Percentiles rank a stretch among this genome's conserved stretches.
phyloP scores from a whole-genome alignment of 805 yeast species.

The Saccharomyces mikatae region DNA sequence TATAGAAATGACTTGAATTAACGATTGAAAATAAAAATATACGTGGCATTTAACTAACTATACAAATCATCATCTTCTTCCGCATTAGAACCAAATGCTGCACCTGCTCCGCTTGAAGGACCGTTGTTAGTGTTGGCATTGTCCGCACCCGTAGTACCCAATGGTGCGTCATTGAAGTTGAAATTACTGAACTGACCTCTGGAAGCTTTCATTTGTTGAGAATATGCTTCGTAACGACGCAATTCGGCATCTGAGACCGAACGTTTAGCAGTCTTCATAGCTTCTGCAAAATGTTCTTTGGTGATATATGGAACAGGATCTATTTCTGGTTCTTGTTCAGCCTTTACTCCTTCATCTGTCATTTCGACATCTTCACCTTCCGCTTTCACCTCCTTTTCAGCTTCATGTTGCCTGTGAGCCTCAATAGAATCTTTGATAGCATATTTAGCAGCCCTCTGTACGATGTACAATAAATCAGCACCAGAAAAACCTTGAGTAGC shows the following conservation, averaged over 20 bases:
- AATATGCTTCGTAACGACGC: constrained; percentile 97
- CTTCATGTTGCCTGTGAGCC: constrained; percentile 48
- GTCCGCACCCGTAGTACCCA: constrained; percentile 34
- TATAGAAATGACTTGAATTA: background rate
- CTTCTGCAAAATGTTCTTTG: constrained; percentile 92
- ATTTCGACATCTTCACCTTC: constrained; percentile 41
- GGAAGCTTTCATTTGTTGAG: constrained; percentile 90
- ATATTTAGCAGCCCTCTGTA: constrained; percentile 96
- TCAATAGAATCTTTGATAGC: constrained; percentile 97
- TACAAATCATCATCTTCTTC: constrained; percentile 64
- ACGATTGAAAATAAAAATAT: background rate
- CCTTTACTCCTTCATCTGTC: constrained; percentile 21
- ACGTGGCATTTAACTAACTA: constrained; percentile 26
- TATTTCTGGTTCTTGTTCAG: constrained; percentile 53
- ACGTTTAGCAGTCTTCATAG: constrained; percentile 98
- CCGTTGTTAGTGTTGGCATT: constrained; percentile 28
- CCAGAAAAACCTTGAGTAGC: constrained; percentile 97
- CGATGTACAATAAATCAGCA: constrained; percentile 96
- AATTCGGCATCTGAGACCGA: constrained; percentile 95
- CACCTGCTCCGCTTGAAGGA: constrained; percentile 32
- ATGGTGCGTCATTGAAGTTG: constrained; percentile 59
- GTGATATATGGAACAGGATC: constrained; percentile 96
- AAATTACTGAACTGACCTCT: constrained; percentile 92
- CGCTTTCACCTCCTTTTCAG: constrained; percentile 36
- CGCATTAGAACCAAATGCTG: constrained; percentile 37